Evolutionary conservation across 306 rosid genomes (phyloP).

Genomic region (Hippophae rhamnoides): DNA sequence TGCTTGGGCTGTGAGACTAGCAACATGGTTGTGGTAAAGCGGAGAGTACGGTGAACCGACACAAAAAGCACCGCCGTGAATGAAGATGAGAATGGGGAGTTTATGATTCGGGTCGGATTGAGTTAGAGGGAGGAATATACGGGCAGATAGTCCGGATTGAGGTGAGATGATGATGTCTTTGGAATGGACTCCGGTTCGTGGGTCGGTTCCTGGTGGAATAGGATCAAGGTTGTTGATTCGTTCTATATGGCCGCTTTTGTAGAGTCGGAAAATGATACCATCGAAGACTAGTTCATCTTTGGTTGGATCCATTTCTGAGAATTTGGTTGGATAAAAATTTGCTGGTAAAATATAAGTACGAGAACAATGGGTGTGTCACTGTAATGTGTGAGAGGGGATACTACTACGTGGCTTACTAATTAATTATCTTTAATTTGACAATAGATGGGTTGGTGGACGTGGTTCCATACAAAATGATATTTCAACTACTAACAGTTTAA

Average conservation of each 20-base stretch:
- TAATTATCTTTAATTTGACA: no score
- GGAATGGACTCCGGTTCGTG: constrained; percentile 25
- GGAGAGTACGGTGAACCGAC: constrained; percentile 21
- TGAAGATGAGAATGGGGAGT: constrained; percentile 22
- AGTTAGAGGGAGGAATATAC: constrained; percentile 21
- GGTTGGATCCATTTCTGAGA: constrained; percentile 2
- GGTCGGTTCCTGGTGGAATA: constrained; percentile 27
- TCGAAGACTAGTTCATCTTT: constrained; percentile 2
- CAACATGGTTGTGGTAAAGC: constrained; percentile 15
- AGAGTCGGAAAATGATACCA: constrained; percentile 19
- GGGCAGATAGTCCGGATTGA: constrained; percentile 19
- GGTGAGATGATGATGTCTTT: constrained; percentile 29
- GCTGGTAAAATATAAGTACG: neutral
- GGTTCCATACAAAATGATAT: no score
- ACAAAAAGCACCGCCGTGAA: constrained; percentile 34
- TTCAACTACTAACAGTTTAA: no score
- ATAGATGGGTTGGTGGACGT: no score
- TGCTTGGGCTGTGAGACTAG: constrained; percentile 1
- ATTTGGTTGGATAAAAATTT: neutral
- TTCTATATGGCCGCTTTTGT: constrained; percentile 27
- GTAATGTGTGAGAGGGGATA: no score
- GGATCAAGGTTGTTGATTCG: constrained; percentile 9
- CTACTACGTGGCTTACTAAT: no score
- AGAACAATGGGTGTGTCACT: no score
- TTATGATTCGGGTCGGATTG: constrained; percentile 8